Evolutionary conservation across 306 rosid species (phyloP), one percentile per base, ranked within the genome.

Genomic region (Pyrus communis): DNA sequence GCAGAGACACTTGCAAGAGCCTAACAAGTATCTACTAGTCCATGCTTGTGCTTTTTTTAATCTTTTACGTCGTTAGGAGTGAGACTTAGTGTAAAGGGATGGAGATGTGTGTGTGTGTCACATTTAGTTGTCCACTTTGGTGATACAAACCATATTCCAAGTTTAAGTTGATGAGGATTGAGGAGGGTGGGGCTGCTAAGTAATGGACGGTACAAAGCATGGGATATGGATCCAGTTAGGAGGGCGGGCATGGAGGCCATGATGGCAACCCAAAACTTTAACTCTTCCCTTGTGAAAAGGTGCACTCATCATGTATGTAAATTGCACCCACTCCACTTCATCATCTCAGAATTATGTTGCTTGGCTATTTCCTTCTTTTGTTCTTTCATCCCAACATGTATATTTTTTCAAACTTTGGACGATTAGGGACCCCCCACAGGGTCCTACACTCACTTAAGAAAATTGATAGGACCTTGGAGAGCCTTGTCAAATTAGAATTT

Each of bases 281-380:
- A 38, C 42, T 38, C 88, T 81, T 89, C 77, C 82, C 94, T 89
- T 78, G 89, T 78, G 88, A 84, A 89, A 89, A 82, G 84, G 89
- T 85, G 81, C 90, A 86, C 90, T 87, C 84, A 85, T 89, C 75
- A 82, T 77, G 83, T 77, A 80, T 25, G 33, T 27, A 27, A 59
- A 28, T 67, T 70, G 58, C 43, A 67, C 59, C 52, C 52, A 62
- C 19, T 27, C 58, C 74, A 45, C n/a, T 51, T 59, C 87, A 85
- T 89, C 91, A 85, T 81, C 82, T 84, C 76, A 68, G 78, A 91
- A 84, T 89, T 91, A 86, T 85, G 86, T 87, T 84, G 84, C 70
- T 74, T 86, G 86, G 87, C 55, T 17, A 51, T 51, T 82, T 85
- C 75, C 23, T 30, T 86, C 58, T 14, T 86, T 83, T 90, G 84